Conservation (phyloP, 208 protist species). For the Trypanosomatidae sp. region DNA sequence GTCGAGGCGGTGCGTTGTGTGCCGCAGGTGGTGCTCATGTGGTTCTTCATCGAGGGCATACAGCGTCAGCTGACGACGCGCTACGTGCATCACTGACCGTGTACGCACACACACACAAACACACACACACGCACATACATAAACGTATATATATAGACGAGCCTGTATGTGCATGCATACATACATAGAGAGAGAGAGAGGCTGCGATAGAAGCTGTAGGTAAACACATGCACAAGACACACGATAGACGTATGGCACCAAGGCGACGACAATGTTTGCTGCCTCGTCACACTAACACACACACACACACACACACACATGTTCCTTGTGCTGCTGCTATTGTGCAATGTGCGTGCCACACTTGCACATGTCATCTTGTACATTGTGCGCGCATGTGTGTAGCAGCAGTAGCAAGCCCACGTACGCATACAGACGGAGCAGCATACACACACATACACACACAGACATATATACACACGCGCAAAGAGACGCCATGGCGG, state of each 20-base stretch:
- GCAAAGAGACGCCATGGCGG: no score
- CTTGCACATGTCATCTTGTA: neutral
- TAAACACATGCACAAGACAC: constrained; percentile 1
- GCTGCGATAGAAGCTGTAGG: neutral
- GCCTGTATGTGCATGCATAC: no score
- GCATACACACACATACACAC: constrained; percentile 1
- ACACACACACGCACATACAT: neutral
- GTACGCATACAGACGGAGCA: neutral
- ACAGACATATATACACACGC: no score
- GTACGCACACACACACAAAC: neutral
- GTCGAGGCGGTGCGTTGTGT: constrained; percentile 75
- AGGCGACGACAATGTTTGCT: neutral
- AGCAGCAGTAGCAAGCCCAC: neutral
- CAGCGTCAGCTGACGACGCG: constrained; percentile 26
- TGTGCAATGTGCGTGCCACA: neutral
- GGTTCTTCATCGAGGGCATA: constrained; percentile 78
- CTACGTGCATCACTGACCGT: neutral
- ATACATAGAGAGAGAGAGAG: neutral
- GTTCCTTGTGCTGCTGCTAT: neutral
- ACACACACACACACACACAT: neutral
- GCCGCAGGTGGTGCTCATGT: constrained; percentile 85
- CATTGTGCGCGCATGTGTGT: no score
- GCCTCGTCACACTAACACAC: neutral
- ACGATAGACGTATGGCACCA: neutral
- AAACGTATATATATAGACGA: no score